phyloP scores from a whole-genome alignment of 768 basidiomycete genomes.

The Agaricus sinodeliciosus region DNA sequence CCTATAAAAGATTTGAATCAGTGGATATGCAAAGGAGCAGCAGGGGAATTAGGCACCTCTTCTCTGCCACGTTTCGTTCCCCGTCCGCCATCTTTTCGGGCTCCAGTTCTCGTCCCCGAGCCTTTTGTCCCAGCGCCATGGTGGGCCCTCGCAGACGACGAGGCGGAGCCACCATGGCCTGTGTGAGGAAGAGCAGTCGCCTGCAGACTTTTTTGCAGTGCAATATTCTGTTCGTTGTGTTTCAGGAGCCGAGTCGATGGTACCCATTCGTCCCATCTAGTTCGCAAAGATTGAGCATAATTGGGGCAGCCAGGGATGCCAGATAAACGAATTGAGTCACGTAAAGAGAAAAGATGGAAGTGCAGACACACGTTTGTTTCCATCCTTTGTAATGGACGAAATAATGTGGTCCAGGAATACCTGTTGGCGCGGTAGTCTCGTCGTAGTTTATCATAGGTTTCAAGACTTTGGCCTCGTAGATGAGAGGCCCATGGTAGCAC shows the following conservation, averaged over 20 bases:
- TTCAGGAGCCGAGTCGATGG: slow-evolving; percentile 76
- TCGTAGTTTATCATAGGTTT: slow-evolving; percentile 50
- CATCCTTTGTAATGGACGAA: slow-evolving; percentile 99
- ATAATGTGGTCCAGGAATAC: slow-evolving; percentile 72
- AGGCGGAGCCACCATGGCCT: slow-evolving; percentile 1
- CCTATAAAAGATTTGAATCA: slow-evolving; percentile 31
- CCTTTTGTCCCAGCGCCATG: slow-evolving; percentile 17
- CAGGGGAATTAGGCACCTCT: slow-evolving; percentile 40
- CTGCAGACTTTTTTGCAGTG: slow-evolving; percentile 65
- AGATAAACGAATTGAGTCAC: neutral
- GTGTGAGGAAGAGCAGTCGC: neutral
- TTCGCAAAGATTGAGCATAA: slow-evolving; percentile 1
- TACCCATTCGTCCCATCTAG: slow-evolving; percentile 98
- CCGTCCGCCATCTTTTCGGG: slow-evolving; percentile 54
- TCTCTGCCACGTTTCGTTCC: slow-evolving; percentile 72
- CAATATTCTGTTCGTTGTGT: slow-evolving; percentile 72
- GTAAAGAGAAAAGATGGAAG: neutral
- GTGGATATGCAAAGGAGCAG: neutral
- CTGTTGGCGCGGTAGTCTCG: slow-evolving; percentile 52
- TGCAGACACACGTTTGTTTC: slow-evolving; percentile 81
- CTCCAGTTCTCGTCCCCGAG: slow-evolving; percentile 18
- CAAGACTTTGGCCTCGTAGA: slow-evolving; percentile 95
- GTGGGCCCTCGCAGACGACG: neutral
- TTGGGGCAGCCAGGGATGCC: neutral
- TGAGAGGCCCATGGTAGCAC: slow-evolving; percentile 91